phyloP scores from a whole-genome alignment of 495 filamentous ascomycete genomes.

The Penicillium cataractarum region DNA sequence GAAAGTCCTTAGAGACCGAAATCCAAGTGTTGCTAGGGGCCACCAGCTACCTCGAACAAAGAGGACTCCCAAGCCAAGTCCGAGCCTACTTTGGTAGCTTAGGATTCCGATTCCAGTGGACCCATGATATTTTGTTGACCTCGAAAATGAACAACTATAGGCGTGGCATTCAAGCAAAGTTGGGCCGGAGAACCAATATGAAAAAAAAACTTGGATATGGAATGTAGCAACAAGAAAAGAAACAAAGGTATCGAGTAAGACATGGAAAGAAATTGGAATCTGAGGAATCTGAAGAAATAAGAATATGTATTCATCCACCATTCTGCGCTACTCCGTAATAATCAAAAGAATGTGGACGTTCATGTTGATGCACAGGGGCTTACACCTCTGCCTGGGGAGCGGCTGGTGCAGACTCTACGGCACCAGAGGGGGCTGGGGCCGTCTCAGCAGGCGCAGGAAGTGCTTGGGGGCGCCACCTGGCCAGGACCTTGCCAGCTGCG shows the following conservation, averaged over 20 bases:
- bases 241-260: not conserved
- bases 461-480: constrained; percentile 45
- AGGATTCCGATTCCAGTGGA: not conserved
- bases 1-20: not conserved
- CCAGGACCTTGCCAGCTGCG: constrained; percentile 46
- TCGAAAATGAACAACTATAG: not conserved
- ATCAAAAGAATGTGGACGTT: not conserved
- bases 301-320: not conserved
- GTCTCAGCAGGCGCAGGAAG: constrained; percentile 1
- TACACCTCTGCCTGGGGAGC: not conserved
- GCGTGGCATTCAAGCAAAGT: not conserved
- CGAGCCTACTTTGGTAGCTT: not conserved
- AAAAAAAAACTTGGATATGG: no score
- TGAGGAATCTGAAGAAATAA: no score
- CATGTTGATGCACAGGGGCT: constrained; percentile 1
- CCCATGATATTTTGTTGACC: not conserved
- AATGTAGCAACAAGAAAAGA: not conserved
- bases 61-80: not conserved
- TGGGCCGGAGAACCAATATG: no score
- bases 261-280: not conserved
- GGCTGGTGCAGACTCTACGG: not conserved
- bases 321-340: not conserved
- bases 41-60: not conserved
- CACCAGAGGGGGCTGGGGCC: not conserved
- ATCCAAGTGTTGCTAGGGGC: not conserved